Evolutionary conservation across 2,329 filamentous ascomycete species (phyloP), one percentile per base, ranked within the genome.

Genomic region (Trichothecium sympodiale): DNA sequence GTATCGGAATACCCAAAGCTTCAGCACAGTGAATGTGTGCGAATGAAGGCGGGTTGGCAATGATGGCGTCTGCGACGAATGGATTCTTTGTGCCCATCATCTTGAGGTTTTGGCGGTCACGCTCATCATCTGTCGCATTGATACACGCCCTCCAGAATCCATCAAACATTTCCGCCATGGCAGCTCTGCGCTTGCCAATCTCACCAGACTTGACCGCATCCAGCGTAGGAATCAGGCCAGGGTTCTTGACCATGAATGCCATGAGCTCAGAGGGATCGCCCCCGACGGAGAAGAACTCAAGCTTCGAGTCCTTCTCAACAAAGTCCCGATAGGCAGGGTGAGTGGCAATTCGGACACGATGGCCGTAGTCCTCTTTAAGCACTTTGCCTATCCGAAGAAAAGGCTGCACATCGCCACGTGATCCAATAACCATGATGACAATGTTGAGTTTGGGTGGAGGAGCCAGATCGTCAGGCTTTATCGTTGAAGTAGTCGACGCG

Each of bases 201-300:
- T 89, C 83, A 4, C 83, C 83, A 2, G 77, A 72, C 42, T 74
- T 78, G 37, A 89, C 71, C 0, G 80, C 80, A 42, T 83, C 74
- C 17, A 88, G 60, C 1, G 71, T 80, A 0, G 84, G 83, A 3
- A 91, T 81, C 54, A 89, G 66, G 4, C 83, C 82, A 0, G 75
- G 82, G 47, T 89, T 87, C 59, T 86, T 86, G 25, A 88, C 82
- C 84, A 91, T 89, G 54, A 87, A 89, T 0, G 81, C 79, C 84
- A 89, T 89, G 2, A 91, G 63, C 54, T 88, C 82, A 0, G 79
- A 75, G 2, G 84, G 84, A 46, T 89, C 78, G 2, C 84, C 84
- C 2, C 83, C 83, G 2, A 88, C 74, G 2, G 74, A 80, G 56
- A 88, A 89, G 59, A 89, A 89, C 46, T 89, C 83, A 1, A 89